Evolutionary conservation across 225 moss, liverwort and hornwort species (phyloP), one percentile per base, ranked within the genome.

Genomic region (Sphagnum contortum): DNA sequence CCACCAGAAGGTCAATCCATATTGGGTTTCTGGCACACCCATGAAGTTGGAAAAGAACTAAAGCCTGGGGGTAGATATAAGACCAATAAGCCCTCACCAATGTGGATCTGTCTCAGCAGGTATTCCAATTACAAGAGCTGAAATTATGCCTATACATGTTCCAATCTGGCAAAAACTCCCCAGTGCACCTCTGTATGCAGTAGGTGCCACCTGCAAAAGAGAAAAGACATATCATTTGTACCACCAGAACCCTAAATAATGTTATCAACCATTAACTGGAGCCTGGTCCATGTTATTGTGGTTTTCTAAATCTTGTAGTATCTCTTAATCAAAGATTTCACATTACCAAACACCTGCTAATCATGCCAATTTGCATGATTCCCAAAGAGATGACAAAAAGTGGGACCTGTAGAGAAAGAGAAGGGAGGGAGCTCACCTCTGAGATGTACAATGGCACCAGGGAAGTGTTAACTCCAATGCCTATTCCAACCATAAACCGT

Each of bases 401-500:
- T 8, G 6, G 45, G 60, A 49, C n/a, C 9, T 4, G n/a, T 6
- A 48, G 12, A 57, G 49, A 62, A 12, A n/a, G 44, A 14, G 60
- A 62, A 14, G 6, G 12, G 14, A 5, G n/a, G 62, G 68, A 48
- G 46, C 55, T 60, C 53, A 93, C 98, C 98, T 98, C 98, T 51
- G 98, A 91, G 52, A 98, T 98, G 62, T 98, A 98, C 66, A 98
- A 79, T 44, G 98, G 98, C 4, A 93, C 98, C 66, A 98, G 75
- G 59, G 78, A 81, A 8, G 98, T 98, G 78, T 98, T 98, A 12
- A 93, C 98, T 64, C 98, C 98, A 49, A 98, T 98, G 60, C 98
- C 98, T 70, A 93, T 68, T 67, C 98, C 98, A 48, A 98, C 98
- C 72, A 93, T 61, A 67, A 98, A 86, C 45, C 98, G 87, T 29